Evolutionary conservation across 176 grass and related monocot species (phyloP).

Genomic region (Aegilops longissima): DNA sequence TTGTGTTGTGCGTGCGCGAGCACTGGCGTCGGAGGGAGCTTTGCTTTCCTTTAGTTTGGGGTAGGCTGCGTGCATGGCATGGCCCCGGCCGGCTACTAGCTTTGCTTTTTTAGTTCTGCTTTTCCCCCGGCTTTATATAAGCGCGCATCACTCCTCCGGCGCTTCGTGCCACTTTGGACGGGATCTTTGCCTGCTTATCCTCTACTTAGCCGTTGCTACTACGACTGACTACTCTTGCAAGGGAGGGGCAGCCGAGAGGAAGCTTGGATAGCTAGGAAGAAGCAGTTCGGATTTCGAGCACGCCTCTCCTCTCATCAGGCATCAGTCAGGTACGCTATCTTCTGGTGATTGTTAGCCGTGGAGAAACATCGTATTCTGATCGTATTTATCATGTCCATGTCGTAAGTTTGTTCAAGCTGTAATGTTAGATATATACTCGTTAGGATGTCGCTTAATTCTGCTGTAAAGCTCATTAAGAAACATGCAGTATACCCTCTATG

Average conservation of each 20-base stretch:
- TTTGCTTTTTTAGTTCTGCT: background rate
- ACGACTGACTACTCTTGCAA: background rate
- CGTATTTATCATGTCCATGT: background rate
- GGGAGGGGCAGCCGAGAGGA: background rate
- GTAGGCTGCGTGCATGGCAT: background rate
- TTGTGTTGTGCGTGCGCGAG: constrained; percentile 2
- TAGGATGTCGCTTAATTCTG: background rate
- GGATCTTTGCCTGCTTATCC: background rate
- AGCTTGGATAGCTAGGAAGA: background rate
- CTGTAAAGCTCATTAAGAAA: background rate
- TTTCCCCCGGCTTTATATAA: constrained; percentile 44
- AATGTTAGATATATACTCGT: background rate
- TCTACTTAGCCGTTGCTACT: background rate
- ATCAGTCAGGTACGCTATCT: background rate
- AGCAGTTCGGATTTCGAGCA: background rate
- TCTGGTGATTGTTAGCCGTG: background rate
- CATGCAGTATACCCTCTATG: background rate
- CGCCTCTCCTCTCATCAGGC: background rate
- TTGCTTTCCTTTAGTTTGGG: background rate
- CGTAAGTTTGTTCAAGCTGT: background rate
- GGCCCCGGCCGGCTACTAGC: background rate
- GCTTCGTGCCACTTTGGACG: constrained; percentile 21
- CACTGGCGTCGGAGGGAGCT: background rate
- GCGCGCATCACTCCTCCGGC: background rate
- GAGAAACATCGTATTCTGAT: no score